These are phyloP conservation scores for Trichoderma citrinoviride DNA, from an alignment of 2,329 filamentous ascomycete genomes.

Conservation along the genomic window DNA sequence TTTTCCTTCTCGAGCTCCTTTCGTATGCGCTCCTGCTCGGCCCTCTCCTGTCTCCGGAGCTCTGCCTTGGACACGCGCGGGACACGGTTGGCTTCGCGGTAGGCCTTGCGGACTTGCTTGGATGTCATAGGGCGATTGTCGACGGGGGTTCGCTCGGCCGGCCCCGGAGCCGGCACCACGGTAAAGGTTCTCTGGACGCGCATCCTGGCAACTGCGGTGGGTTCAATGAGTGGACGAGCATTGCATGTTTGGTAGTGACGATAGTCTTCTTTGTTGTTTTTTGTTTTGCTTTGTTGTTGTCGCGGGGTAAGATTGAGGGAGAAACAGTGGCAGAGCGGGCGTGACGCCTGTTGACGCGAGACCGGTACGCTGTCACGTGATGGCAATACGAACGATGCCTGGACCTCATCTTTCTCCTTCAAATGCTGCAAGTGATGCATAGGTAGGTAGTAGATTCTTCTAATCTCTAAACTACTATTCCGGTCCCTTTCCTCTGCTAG, in stretches of 20 bases:
- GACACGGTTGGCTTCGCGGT: conserved; percentile 36
- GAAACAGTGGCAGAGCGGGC: neutral
- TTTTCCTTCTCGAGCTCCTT: conserved; percentile 52
- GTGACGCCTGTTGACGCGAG: conserved; percentile 20
- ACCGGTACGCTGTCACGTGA: conserved; percentile 25
- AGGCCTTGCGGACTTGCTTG: conserved; percentile 41
- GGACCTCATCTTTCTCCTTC: neutral
- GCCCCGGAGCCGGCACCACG: conserved; percentile 38
- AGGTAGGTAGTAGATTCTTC: too few relatives aligned
- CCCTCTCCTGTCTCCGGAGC: conserved; percentile 39
- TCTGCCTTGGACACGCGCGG: conserved; percentile 43
- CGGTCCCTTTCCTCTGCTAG: too few relatives aligned
- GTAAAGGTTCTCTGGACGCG: conserved; percentile 45
- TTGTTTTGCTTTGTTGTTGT: conserved; percentile 10
- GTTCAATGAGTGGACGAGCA: neutral
- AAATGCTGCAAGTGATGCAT: neutral
- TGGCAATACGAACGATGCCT: neutral
- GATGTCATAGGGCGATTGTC: conserved; percentile 41
- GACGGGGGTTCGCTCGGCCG: conserved; percentile 23
- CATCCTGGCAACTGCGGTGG: conserved; percentile 30
- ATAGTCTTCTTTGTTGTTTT: neutral
- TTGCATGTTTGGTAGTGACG: neutral
- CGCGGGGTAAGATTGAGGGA: conserved; percentile 6
- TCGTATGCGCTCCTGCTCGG: conserved; percentile 54
- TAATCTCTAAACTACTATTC: too few relatives aligned